Conservation (phyloP, 768 basidiomycete species). For the Boletus barrowsii region DNA sequence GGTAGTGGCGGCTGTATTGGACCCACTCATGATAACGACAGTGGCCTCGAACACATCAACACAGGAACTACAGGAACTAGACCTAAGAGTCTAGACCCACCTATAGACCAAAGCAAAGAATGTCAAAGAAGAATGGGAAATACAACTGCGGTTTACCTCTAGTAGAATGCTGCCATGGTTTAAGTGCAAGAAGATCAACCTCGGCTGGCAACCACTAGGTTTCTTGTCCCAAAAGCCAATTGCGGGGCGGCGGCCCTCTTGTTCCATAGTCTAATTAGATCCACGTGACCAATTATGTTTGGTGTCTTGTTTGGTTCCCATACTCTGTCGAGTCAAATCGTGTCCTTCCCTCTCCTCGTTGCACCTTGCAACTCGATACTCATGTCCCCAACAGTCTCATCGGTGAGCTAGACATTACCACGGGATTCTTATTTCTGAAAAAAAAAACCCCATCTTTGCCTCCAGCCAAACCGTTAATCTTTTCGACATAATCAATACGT, state of each 20-base stretch:
- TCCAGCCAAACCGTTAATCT: neutral
- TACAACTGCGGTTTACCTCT: neutral
- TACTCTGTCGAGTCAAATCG: neutral
- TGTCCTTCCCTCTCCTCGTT: neutral
- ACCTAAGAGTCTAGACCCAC: constrained; percentile 10
- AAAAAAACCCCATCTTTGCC: neutral
- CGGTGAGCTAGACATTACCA: constrained; percentile 2
- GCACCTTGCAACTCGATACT: neutral
- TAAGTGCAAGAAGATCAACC: too few relatives aligned
- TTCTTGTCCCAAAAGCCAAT: too few relatives aligned
- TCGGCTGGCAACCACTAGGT: too few relatives aligned
- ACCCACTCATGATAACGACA: neutral
- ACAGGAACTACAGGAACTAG: constrained; percentile 1
- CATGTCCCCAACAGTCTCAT: neutral
- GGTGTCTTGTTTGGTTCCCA: constrained; percentile 2
- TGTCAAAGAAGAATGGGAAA: neutral
- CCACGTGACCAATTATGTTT: constrained; percentile 7
- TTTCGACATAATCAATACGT: neutral
- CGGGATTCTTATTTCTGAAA: neutral
- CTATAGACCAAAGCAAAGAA: neutral
- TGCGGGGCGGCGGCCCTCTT: too few relatives aligned
- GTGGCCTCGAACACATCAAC: constrained; percentile 8
- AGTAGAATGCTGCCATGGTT: neutral
- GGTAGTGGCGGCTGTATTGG: neutral
- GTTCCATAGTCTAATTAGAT: too few relatives aligned